Base-by-base conservation (phyloP, 2,329 filamentous ascomycete genomes). In the Juglanconis juglandina region DNA sequence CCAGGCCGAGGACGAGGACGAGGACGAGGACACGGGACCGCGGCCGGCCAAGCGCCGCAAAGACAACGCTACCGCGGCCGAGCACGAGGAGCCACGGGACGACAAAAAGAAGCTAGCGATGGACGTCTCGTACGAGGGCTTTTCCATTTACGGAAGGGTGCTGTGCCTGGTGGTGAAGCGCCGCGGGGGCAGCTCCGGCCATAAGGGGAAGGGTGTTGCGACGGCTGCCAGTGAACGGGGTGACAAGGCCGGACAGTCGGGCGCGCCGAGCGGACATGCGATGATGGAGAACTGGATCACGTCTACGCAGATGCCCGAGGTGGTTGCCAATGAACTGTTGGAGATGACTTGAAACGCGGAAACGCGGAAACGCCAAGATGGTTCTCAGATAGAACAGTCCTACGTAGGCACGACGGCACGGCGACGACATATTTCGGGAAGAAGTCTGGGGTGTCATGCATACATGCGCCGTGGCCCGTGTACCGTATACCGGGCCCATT, bases 41-140 rank as follows among this genome's bases (percentile, higher is more conserved):
- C 76, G 76, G 63, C 77, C 79, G 33, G 67, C 74, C 37, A 84
- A 83, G 72, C 77, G 78, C 58, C 74, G 72, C 67, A 77, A 72
- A 69, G 77, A 76, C 42, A 70, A 68, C 50, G 70, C 67, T 39
- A 61, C 63, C 37, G 68, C 58, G 39, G 65, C 57, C 8, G 71
- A 70, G 52, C 66, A 65, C 39, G 69, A 69, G 53, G 63, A 51
- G 69, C 75, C 70, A 17, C 71, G 73, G 9, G 87, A 90, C 60
- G 90, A 96, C 69, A 96, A 97, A 77, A 97, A 99, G 79, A 98
- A 97, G 73, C 77, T 96, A 67, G 85, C 84, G 24, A 85, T 97
- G 78, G 88, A 89, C 63, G 95, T 94, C 33, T 88, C 87, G 13
- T 99, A 98, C 75, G 92, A 98, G 69, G 94, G 95, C 8, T 98